A percentile compares a stretch with the other conserved stretches of the same genome.
phyloP scores from a whole-genome alignment of 257 asterid genomes.

The Solanum appendiculatum region DNA sequence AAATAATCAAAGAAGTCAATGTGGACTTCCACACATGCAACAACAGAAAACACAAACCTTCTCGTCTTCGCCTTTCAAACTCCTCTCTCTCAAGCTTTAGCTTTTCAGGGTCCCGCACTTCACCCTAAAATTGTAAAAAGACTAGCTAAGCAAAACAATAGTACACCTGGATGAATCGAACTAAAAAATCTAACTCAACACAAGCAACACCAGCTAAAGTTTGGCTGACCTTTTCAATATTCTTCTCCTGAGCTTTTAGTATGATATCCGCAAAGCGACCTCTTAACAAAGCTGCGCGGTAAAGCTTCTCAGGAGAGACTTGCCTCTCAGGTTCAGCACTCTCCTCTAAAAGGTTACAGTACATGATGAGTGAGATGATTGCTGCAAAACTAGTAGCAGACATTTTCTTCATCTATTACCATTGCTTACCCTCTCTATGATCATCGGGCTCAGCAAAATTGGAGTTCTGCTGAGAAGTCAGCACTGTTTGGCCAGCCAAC shows the following conservation, averaged over 20 bases:
- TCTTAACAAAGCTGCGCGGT: conserved; percentile 78
- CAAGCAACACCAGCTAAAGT: neutral
- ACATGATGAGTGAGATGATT: conserved; percentile 1
- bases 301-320: conserved; percentile 75
- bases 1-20: neutral
- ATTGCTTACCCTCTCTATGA: conserved; percentile 55
- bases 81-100: conserved; percentile 71
- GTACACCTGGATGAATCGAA: neutral
- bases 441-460: conserved; percentile 46
- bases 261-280: conserved; percentile 72
- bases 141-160: neutral
- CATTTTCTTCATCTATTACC: conserved; percentile 2
- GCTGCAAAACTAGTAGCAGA: conserved; percentile 4
- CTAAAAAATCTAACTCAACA: neutral
- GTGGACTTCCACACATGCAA: neutral
- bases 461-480: conserved; percentile 33
- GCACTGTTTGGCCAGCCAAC: neutral
- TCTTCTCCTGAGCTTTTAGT: conserved; percentile 80
- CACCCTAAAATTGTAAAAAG: conserved; percentile 31
- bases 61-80: conserved; percentile 66
- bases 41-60: conserved; percentile 31
- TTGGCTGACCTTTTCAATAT: conserved; percentile 49
- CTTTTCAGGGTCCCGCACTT: conserved; percentile 64
- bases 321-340: conserved; percentile 45
- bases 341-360: conserved; percentile 38